Evolutionary conservation across 2,329 filamentous ascomycete genomes (phyloP), one percentile per base, ranked within the genome.

Genomic region (Penicillium expansum): DNA sequence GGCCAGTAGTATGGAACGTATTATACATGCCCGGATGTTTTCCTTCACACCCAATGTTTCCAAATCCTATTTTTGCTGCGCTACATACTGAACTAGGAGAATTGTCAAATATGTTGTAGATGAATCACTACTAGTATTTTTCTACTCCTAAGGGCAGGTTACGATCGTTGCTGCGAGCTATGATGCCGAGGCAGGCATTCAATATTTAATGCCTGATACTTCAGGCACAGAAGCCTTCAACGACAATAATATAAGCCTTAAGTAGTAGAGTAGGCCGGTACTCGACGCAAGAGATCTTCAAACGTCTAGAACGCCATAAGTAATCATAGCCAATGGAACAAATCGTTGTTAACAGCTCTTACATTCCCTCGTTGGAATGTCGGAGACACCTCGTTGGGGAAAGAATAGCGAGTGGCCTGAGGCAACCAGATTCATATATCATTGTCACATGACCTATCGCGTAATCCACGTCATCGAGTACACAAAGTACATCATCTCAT

Each of bases 361-460:
- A n/a, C 52, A 55, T 50, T 55, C 38, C 45, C 22, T 35, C 1
- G 10, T 22, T 22, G 45, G 37, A 49, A 55, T 55, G 37, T 43
- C 9, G 48, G 30, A 16, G 22, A 48, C 8, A 11, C 22, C 13
- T 3, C 29, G 10, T 37, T 30, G 5, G 11, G 51, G 43, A 33
- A 54, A 20, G 37, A 43, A 16, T 35, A 20, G 13, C 20, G n/a
- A 5, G 3, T 5, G 1, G 30, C 52, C 44, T 50, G 37, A 43
- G 38, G 52, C 44, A 49, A 1, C 1, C 1, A 1, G 3, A 24
- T 24, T 16, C 43, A 29, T 18, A 29, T 24, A 27, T 33, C 5
- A 1, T 0, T 4, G 16, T 10, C 47, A 42, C 35, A 38, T 33
- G 44, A 48, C 7, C 9, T 5, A 9, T 27, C 39, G 27, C 47